Conservation (phyloP, 2,329 filamentous ascomycete species). For the Fusarium algeriense region DNA sequence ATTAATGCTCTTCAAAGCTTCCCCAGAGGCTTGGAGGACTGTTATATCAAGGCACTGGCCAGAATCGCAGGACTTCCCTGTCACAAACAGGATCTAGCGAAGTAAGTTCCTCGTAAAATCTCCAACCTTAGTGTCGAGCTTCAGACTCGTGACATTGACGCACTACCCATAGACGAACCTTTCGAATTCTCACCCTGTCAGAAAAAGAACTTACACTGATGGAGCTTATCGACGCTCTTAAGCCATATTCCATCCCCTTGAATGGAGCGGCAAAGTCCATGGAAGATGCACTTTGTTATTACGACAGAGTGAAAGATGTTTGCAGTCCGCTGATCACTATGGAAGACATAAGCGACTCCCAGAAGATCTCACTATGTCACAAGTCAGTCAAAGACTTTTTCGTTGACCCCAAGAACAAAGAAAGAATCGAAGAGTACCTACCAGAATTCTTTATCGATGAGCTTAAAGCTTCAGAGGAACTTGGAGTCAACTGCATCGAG, state of each 20-base stretch:
- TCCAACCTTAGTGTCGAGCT: accelerated
- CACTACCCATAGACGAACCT: neutral
- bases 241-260: neutral
- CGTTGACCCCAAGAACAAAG: neutral
- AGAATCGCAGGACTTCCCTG: neutral
- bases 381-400: slow-evolving; percentile 1
- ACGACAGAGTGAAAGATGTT: neutral
- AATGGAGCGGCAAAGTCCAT: neutral
- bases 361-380: neutral
- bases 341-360: neutral
- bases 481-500: neutral
- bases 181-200: neutral
- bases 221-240: neutral
- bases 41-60: neutral
- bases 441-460: neutral
- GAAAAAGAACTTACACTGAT: neutral
- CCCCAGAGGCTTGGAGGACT: neutral
- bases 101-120: neutral
- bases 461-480: neutral
- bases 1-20: neutral
- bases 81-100: neutral
- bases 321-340: neutral
- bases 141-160: accelerated
- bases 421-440: neutral
- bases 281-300: neutral